These are phyloP conservation scores for Rhodotorula diobovata DNA, from an alignment of 768 basidiomycete species.

Conservation along the genomic window DNA sequence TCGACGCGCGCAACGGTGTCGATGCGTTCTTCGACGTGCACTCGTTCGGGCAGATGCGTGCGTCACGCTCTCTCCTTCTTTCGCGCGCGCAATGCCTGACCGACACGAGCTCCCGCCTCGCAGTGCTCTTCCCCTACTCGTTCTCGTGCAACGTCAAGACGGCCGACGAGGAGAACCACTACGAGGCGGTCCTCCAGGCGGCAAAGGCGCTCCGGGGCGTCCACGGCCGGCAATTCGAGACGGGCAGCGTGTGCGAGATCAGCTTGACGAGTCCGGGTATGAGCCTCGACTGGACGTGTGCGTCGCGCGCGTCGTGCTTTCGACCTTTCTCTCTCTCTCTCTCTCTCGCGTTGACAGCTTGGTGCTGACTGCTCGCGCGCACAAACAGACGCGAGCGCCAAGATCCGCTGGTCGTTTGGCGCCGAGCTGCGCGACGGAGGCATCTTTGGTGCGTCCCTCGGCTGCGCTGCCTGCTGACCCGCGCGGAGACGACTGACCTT, in stretches of 20 bases:
- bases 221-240: constrained; percentile 60
- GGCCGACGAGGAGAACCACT: constrained; percentile 67
- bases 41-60: constrained; percentile 78
- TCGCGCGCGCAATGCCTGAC: background rate
- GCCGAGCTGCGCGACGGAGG: constrained; percentile 67
- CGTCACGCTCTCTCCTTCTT: constrained; percentile 44
- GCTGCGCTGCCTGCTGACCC: too few species aligned
- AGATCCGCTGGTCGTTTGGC: constrained; percentile 58
- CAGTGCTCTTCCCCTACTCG: constrained; percentile 75
- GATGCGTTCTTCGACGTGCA: constrained; percentile 69
- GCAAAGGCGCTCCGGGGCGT: constrained; percentile 56
- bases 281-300: constrained; percentile 27
- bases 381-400: constrained; percentile 55
- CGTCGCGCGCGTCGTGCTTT: background rate
- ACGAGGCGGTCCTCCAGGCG: constrained; percentile 67
- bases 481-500: too few species aligned
- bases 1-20: constrained; percentile 52
- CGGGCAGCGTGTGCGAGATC: constrained; percentile 46
- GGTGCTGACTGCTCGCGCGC: constrained; percentile 64
- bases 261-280: constrained; percentile 39
- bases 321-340: background rate
- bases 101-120: background rate
- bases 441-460: constrained; percentile 53
- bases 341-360: constrained; percentile 49
- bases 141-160: constrained; percentile 62